Percentiles rank a stretch among this genome's conserved stretches.
Conservation (phyloP, 495 filamentous ascomycete species). For the Penicillium paxilli region DNA sequence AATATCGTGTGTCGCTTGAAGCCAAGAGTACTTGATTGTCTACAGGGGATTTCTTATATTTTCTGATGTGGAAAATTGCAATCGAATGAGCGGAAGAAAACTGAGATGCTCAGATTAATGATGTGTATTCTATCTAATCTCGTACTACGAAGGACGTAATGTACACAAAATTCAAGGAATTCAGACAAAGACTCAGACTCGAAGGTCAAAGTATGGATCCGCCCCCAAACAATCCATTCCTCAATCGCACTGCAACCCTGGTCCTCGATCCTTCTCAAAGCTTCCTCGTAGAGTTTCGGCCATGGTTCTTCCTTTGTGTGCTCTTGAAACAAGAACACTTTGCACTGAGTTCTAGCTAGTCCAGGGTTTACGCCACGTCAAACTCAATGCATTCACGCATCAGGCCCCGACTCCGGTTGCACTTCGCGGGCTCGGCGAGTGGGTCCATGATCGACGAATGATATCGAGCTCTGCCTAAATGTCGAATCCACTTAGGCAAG, state of each 20-base stretch:
- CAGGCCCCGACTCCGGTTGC: not conserved
- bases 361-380: slow-evolving; percentile 1
- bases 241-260: too few relatives aligned
- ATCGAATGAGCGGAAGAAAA: too few relatives aligned
- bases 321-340: not conserved
- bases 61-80: too few relatives aligned
- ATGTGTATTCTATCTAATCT: too few relatives aligned
- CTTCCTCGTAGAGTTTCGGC: too few relatives aligned
- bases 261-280: too few relatives aligned
- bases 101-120: too few relatives aligned
- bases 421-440: not conserved
- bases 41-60: too few relatives aligned
- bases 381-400: slow-evolving; percentile 2
- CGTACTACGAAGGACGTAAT: too few relatives aligned
- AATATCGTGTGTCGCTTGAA: slow-evolving; percentile 42
- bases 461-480: not conserved
- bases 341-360: not conserved
- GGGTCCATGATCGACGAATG: not conserved
- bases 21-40: not conserved
- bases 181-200: too few relatives aligned
- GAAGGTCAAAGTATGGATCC: not conserved
- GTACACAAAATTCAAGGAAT: too few relatives aligned
- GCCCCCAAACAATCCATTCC: not conserved
- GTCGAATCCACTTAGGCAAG: not conserved
- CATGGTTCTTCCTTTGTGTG: not conserved